phyloP scores from a whole-genome alignment of 768 basidiomycete genomes.

The Mycena galopus region DNA sequence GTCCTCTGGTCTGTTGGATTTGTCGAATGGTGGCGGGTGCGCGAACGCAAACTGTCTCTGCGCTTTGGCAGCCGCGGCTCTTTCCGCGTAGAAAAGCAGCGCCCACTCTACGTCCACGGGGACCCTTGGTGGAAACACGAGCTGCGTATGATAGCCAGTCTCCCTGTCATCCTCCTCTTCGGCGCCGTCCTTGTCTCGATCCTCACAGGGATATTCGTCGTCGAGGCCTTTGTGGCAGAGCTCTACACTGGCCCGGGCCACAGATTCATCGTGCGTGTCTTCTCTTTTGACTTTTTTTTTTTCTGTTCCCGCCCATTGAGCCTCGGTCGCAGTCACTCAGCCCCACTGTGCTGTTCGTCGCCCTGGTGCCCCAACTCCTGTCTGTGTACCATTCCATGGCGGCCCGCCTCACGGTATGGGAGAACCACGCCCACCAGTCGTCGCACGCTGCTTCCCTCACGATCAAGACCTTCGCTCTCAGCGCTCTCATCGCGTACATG shows the following conservation, averaged over 20 bases:
- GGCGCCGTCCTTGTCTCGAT: slow-evolving; percentile 76
- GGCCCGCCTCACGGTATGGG: slow-evolving; percentile 82
- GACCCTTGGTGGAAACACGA: slow-evolving; percentile 84
- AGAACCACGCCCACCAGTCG: slow-evolving; percentile 88
- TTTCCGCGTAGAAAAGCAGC: slow-evolving; percentile 78
- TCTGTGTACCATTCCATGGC: slow-evolving; percentile 79
- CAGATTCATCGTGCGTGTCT: slow-evolving; percentile 73
- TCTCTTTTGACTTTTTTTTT: neutral
- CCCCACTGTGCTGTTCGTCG: slow-evolving; percentile 87
- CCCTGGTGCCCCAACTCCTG: slow-evolving; percentile 85
- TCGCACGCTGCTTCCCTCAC: slow-evolving; percentile 85
- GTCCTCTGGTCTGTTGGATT: slow-evolving; percentile 89
- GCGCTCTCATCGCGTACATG: slow-evolving; percentile 92
- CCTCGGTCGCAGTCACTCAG: slow-evolving; percentile 68
- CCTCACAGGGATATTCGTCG: slow-evolving; percentile 84
- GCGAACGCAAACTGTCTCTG: slow-evolving; percentile 86
- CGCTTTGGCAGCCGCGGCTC: slow-evolving; percentile 86
- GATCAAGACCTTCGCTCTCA: slow-evolving; percentile 91
- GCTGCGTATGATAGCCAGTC: slow-evolving; percentile 71
- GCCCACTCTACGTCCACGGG: slow-evolving; percentile 67
- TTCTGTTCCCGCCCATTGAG: neutral
- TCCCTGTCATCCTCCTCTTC: slow-evolving; percentile 83
- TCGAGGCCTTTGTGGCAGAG: slow-evolving; percentile 91
- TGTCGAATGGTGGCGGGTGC: slow-evolving; percentile 93
- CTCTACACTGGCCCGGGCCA: slow-evolving; percentile 92